phyloP scores from a whole-genome alignment of 768 basidiomycete genomes.

The Termitomyces heimii region DNA sequence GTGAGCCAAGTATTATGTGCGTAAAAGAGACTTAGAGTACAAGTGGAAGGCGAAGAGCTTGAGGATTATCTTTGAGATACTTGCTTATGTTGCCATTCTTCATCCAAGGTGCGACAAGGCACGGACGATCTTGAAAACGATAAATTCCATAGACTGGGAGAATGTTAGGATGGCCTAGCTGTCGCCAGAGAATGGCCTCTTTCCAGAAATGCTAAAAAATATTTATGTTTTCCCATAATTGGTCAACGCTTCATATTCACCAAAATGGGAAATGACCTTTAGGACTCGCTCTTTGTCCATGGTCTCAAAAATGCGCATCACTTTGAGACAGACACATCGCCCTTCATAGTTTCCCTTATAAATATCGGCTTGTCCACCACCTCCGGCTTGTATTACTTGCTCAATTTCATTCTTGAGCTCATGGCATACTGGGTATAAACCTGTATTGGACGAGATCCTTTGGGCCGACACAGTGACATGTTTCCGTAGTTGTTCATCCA shows the following conservation, averaged over 20 bases:
- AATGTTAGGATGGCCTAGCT: slow-evolving; percentile 14
- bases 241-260: background rate
- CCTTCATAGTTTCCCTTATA: background rate
- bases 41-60: background rate
- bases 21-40: background rate
- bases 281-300: background rate
- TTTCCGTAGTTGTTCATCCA: background rate
- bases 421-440: background rate
- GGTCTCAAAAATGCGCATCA: background rate
- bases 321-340: slow-evolving; percentile 1
- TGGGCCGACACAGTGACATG: background rate
- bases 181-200: slow-evolving; percentile 10
- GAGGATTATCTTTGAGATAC: background rate
- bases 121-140: slow-evolving; percentile 18
- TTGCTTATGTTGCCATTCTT: slow-evolving; percentile 24
- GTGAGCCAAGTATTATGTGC: background rate
- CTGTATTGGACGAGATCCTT: background rate
- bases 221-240: too few species aligned
- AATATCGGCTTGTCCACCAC: slow-evolving; percentile 2
- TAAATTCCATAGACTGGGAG: slow-evolving; percentile 29
- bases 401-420: background rate
- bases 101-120: slow-evolving; percentile 32
- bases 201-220: slow-evolving; percentile 1
- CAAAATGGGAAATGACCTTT: background rate
- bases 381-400: background rate